Percentiles rank a stretch among this genome's conserved stretches.
phyloP scores from a whole-genome alignment of 306 rosid species.

The Vicia sativa region DNA sequence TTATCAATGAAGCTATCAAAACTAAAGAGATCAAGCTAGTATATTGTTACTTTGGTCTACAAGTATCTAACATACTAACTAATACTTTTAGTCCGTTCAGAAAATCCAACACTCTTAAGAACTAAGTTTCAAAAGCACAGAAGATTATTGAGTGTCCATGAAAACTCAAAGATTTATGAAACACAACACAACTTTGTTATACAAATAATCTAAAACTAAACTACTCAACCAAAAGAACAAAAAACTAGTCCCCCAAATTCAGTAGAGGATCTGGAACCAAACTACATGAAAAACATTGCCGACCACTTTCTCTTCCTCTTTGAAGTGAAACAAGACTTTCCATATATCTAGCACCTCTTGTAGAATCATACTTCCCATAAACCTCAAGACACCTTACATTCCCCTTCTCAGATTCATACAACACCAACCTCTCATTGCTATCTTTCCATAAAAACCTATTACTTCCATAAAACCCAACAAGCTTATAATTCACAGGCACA shows the following conservation, averaged over 20 bases:
- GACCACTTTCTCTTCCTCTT: not conserved
- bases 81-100: too few species aligned
- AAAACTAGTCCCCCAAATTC: constrained; percentile 1
- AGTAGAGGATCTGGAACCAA: constrained; percentile 34
- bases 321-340: constrained; percentile 41
- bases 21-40: too few species aligned
- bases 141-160: too few species aligned
- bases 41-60: too few species aligned
- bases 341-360: constrained; percentile 28
- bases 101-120: too few species aligned
- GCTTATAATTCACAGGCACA: constrained; percentile 25
- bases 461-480: constrained; percentile 36
- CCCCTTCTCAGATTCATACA: constrained; percentile 2
- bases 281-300: constrained; percentile 21
- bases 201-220: not conserved
- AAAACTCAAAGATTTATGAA: too few species aligned
- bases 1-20: too few species aligned
- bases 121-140: too few species aligned
- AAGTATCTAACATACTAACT: too few species aligned
- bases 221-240: not conserved
- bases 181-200: too few species aligned
- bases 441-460: constrained; percentile 37
- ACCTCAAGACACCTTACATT: constrained; percentile 31
- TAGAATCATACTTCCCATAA: constrained; percentile 38
- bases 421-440: constrained; percentile 15